A percentile compares a stretch with the other conserved stretches of the same genome.
Conservation (phyloP, 1,284 basidiomycete genomes). For the Cutaneotrichosporon cutaneum region DNA sequence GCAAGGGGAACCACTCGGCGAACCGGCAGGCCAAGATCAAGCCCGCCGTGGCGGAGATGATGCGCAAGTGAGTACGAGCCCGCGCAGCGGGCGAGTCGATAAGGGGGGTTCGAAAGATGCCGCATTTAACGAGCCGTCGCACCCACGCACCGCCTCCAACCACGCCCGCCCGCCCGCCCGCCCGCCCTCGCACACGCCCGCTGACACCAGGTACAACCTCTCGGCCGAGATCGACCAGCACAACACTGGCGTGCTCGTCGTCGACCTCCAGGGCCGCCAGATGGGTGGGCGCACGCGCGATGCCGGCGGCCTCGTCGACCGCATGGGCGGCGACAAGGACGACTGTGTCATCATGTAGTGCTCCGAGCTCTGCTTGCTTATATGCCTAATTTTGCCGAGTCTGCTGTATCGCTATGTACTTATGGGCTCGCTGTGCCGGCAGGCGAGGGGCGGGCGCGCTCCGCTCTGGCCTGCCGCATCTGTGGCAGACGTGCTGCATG, state of each 20-base stretch:
- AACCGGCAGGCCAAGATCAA: constrained; percentile 82
- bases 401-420: background rate
- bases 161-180: background rate
- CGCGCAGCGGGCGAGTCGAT: no score
- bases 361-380: background rate
- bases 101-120: no score
- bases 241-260: constrained; percentile 83
- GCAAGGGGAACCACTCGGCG: constrained; percentile 83
- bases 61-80: constrained; percentile 67
- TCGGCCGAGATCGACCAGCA: constrained; percentile 73
- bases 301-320: constrained; percentile 58
- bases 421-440: background rate
- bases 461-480: no score
- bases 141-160: no score
- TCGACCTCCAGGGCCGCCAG: constrained; percentile 63
- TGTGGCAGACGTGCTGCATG: no score
- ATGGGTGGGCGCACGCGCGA: constrained; percentile 53
- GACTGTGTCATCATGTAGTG: constrained; percentile 70
- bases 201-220: constrained; percentile 62
- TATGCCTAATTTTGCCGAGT: background rate
- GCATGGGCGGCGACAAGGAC: constrained; percentile 59
- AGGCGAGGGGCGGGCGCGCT: no score
- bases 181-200: background rate
- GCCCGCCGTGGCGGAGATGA: constrained; percentile 85
- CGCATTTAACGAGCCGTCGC: no score